Evolutionary conservation across 2,329 filamentous ascomycete species (phyloP), one percentile per base, ranked within the genome.

Genomic region (Tolypocladium pustulatum): DNA sequence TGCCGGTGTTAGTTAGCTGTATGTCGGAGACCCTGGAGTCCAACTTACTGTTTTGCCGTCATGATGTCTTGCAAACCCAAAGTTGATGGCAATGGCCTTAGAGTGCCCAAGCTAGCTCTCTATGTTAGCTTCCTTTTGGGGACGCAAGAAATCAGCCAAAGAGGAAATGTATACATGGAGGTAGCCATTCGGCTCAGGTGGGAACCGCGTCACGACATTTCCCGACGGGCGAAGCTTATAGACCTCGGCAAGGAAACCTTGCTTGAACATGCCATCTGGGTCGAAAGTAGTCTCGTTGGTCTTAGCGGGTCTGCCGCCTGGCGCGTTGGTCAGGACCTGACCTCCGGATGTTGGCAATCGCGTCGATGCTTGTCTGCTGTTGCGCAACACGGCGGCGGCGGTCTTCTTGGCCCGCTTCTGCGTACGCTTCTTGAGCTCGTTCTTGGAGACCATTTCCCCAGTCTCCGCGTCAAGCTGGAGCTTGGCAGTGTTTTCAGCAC

Each of bases 1-100:
- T 52, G 17, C 6, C 6, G 5, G 38, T 6, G 20, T 41, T n/a
- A 41, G 20, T 17, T 4, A 4, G 17, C 38, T n/a, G 38, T n/a
- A 17, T n/a, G 17, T 3, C n/a, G 7, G 8, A 12, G n/a, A 25
- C 10, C 3, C 8, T 12, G 22, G 7, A 22, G 6, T 10, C 32
- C 27, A 10, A 3, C 17, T 7, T 32, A 52, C 49, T 12, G 49
- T 32, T 32, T 12, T 20, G 15, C 93, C 93, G 37, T 88, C 88
- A 69, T 96, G 89, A 68, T 86, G 86, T 68, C 83, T 85, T 15
- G 94, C 93, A 71, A 97, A 97, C 5, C 93, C 93, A 74, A 97
- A 97, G 75, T 97, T 96, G 72, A 97, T 85, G 0, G 91, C 88
- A 72, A 97, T 97, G 27, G 94, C 93, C 77, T 97, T 97, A 63